Base-by-base conservation (phyloP, 495 filamentous ascomycete genomes). In the Penicillium alfredii region DNA sequence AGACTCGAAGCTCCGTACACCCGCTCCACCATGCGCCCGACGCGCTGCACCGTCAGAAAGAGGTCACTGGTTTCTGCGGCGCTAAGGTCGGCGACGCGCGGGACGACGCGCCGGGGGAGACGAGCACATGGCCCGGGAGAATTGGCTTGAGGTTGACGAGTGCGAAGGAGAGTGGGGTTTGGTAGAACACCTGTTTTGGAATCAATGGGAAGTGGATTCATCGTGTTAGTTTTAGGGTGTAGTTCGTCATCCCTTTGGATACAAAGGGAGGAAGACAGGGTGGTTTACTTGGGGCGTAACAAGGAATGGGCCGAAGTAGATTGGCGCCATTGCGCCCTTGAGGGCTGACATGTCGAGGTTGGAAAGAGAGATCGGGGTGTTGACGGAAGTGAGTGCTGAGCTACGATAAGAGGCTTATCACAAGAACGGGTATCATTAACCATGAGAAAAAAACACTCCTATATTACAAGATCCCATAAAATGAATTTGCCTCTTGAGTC, bases 121-220 rank as follows among this genome's bases (percentile, higher is more conserved):
- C 73, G 16, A 98, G 83, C 37, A 97, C 82, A 64, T 98, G 92
- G 30, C 92, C 92, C 0, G 92, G 88, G 1, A 97, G 76, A 11
- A 98, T 76, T 8, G 92, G 92, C 61, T 94, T 95, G 51, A 96
- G 76, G 69, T 96, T 96, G 14, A 95, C 88, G 33, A 95, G 74
- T 40, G 84, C 84, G 69, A 85, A 92, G 56, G 80, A 80, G 50
- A 80, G 71, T 8, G 81, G 69, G 8, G 89, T 94, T 45, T 61
- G 66, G 64, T 92, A 73, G 74, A 98, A 98, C 68, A 94, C 84
- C 83, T 77, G 30, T 31, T 13, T 6, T 19, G 8, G 15, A 26
- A 16, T 24, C 26, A 18, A 17, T 38, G 34, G 8, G 28, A 12
- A 26, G 19, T 30, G 11, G 30, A n/a, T n/a, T n/a, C n/a, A n/a